Conservation (phyloP, 495 filamentous ascomycete genomes). For the Penicillium salamii region DNA sequence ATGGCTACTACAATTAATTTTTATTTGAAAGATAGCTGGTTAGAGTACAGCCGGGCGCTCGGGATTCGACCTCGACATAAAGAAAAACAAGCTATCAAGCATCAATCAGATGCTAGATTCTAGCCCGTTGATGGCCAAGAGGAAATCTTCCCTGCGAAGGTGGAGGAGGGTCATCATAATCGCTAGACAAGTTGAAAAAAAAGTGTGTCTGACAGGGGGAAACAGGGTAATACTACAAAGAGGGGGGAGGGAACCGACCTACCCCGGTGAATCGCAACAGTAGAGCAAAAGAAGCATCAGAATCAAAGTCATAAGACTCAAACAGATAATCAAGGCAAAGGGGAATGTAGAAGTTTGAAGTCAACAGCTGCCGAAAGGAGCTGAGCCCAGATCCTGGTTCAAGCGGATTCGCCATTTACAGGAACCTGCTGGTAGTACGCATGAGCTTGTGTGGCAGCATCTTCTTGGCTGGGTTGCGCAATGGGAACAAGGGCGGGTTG, state of each 20-base stretch:
- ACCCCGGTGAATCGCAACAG: constrained; percentile 18
- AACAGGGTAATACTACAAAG: constrained; percentile 33
- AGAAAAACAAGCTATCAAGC: neutral
- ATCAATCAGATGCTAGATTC: neutral
- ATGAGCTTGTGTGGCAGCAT: constrained; percentile 29
- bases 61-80: constrained; percentile 9
- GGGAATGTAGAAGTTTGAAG: constrained; percentile 10
- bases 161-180: constrained; percentile 13
- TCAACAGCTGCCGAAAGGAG: neutral
- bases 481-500: constrained; percentile 15
- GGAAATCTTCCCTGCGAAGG: neutral
- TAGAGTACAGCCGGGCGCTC: constrained; percentile 20
- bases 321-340: neutral
- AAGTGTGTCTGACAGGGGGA: constrained; percentile 12
- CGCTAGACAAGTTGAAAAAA: constrained; percentile 28
- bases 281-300: constrained; percentile 7
- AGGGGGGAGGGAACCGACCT: constrained; percentile 15
- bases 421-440: constrained; percentile 40
- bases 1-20: constrained; percentile 1
- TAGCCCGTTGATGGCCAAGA: neutral
- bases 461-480: constrained; percentile 16
- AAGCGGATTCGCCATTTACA: constrained; percentile 29
- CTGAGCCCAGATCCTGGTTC: constrained; percentile 7
- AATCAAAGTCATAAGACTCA: constrained; percentile 2
- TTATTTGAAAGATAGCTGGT: constrained; percentile 6